phyloP scores from a whole-genome alignment of 441 rosid genomes.

The Lepidium campestre region DNA sequence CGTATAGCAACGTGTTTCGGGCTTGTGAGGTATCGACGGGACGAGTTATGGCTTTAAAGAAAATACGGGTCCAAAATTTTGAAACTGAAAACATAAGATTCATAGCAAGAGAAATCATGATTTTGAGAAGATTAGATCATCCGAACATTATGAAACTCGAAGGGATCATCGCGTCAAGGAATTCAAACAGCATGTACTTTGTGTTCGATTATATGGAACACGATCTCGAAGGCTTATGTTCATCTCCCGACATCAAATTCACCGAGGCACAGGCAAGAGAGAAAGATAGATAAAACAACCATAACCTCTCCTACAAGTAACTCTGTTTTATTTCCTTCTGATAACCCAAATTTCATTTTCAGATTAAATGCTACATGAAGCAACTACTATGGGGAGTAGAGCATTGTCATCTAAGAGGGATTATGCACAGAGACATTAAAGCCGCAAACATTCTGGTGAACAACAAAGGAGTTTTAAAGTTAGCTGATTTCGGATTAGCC shows the following conservation, averaged over 20 bases:
- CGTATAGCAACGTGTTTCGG: conserved; percentile 86
- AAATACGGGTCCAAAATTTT: conserved; percentile 76
- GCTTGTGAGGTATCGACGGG: conserved; percentile 81
- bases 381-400: conserved; percentile 74
- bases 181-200: conserved; percentile 69
- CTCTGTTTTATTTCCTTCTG: neutral
- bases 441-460: conserved; percentile 77
- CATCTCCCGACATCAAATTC: conserved; percentile 63
- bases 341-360: neutral
- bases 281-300: neutral
- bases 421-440: conserved; percentile 90
- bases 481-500: conserved; percentile 91
- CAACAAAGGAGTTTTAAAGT: conserved; percentile 69
- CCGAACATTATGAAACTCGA: conserved; percentile 81
- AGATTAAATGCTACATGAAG: conserved; percentile 90
- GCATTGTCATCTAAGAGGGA: conserved; percentile 77
- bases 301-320: neutral
- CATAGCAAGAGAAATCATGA: conserved; percentile 82
- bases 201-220: conserved; percentile 97
- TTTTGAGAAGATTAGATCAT: conserved; percentile 84
- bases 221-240: conserved; percentile 75
- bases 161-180: conserved; percentile 72
- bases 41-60: conserved; percentile 76
- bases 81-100: conserved; percentile 85
- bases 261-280: conserved; percentile 62